Conservation (phyloP, 176 grass and related monocot genomes). For the Juncus effusus region DNA sequence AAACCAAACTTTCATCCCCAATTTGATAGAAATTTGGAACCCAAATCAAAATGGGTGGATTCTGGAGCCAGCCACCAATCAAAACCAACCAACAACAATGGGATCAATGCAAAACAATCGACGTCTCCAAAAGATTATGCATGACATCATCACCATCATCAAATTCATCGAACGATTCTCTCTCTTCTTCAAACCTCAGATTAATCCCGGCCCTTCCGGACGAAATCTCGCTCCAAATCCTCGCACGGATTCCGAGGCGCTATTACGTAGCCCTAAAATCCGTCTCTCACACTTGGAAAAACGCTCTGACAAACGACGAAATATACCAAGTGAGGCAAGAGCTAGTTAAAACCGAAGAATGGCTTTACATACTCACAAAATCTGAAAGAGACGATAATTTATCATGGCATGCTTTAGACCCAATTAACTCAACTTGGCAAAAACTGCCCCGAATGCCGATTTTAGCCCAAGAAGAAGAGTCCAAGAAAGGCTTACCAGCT, state of each 20-base stretch:
- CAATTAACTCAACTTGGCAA: constrained; percentile 47
- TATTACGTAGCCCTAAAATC: constrained; percentile 42
- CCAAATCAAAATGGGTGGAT: constrained; percentile 41
- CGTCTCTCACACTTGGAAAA: constrained; percentile 61
- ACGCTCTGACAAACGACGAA: constrained; percentile 30
- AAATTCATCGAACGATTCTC: neutral
- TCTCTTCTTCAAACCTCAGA: neutral
- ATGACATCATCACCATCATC: constrained; percentile 6
- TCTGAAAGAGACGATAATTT: constrained; percentile 28
- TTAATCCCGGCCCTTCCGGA: constrained; percentile 63
- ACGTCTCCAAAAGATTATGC: constrained; percentile 49
- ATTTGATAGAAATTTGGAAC: no score
- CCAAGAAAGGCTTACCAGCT: constrained; percentile 26
- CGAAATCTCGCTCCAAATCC: constrained; percentile 66
- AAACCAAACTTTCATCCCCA: no score
- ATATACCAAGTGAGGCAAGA: constrained; percentile 53
- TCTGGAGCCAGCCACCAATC: constrained; percentile 39
- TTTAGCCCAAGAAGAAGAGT: constrained; percentile 34
- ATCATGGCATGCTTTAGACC: constrained; percentile 61
- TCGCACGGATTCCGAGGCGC: constrained; percentile 49
- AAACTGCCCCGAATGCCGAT: constrained; percentile 60
- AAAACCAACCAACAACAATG: constrained; percentile 18
- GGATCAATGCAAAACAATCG: constrained; percentile 29
- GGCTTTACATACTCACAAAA: constrained; percentile 56
- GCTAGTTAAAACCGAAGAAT: constrained; percentile 44